phyloP scores from a whole-genome alignment of 2,329 filamentous ascomycete species.

The Pezicula radicicola region DNA sequence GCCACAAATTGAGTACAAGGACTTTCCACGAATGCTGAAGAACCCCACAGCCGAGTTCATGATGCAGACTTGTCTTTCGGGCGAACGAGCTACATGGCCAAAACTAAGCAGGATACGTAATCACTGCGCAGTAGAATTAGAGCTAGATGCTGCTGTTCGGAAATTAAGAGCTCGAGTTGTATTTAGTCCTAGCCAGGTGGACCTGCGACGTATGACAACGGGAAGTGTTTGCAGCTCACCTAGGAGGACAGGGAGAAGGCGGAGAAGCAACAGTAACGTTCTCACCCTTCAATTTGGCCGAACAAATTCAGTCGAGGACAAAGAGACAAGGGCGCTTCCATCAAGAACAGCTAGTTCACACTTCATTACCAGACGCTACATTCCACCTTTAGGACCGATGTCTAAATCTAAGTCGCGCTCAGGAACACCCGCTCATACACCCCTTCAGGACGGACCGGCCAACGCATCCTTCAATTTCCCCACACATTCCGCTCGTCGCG shows the following conservation, averaged over 20 bases:
- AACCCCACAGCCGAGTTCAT: constrained; percentile 90
- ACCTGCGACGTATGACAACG: constrained; percentile 25
- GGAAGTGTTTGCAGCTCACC: constrained; percentile 8
- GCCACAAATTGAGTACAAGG: constrained; percentile 70
- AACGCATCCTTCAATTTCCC: constrained; percentile 9
- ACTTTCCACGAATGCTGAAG: constrained; percentile 73
- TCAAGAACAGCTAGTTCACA: constrained; percentile 16
- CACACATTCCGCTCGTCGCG: constrained; percentile 2
- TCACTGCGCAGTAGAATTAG: constrained; percentile 83
- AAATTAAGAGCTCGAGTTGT: constrained; percentile 60
- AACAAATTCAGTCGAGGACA: constrained; percentile 4
- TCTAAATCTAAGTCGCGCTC: constrained; percentile 8
- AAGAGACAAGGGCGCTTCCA: constrained; percentile 16
- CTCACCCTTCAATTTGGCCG: constrained; percentile 3
- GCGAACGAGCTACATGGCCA: constrained; percentile 89
- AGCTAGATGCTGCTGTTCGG: constrained; percentile 73
- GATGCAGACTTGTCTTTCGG: constrained; percentile 70
- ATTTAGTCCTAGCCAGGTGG: constrained; percentile 29
- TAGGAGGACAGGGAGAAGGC: constrained; percentile 12
- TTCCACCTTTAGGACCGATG: constrained; percentile 4
- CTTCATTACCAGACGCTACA: constrained; percentile 8
- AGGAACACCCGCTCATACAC: constrained; percentile 12
- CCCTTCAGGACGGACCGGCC: constrained; percentile 5
- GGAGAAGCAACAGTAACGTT: constrained; percentile 17
- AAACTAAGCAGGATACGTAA: constrained; percentile 83